Base-by-base conservation (phyloP, 495 filamentous ascomycete genomes). In the Tricharina praecox region DNA sequence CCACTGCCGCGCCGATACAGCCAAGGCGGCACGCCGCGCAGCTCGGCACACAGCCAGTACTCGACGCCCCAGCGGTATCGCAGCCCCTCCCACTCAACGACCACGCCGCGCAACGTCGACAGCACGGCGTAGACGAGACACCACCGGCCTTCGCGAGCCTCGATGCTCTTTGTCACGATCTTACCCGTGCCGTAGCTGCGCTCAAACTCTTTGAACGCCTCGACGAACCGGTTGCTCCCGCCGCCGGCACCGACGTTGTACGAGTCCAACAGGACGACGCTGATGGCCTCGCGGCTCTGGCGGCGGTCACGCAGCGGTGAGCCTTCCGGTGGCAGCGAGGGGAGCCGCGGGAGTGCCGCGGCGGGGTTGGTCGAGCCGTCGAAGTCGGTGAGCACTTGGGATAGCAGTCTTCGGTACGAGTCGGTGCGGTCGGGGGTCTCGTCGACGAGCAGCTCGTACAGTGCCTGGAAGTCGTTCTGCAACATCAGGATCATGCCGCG, bases 181-280 rank as follows among this genome's bases (percentile, higher is more conserved):
- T 28, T 33, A 18, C 43, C 43, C 9, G 43, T 23, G n/a, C 43
- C 43, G n/a, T 46, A 46, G 9, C 9, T 23, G 10, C 43, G 23
- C 23, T 46, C 43, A 20, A 33, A 21, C 28, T 46, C 43, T 19
- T 46, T 46, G 43, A 46, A 46, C 3, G 43, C 43, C 26, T 46
- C 43, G 1, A 46, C 43, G 8, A 46, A 35, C 18, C 13, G 9
- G n/a, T 46, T 46, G 2, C n/a, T n/a, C 11, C 9, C 43, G n/a
- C n/a, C 23, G 18, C 20, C 20, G 20, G 21, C 25, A n/a, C n/a
- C n/a, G 18, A 35, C 11, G 28, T 46, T 46, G 19, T 46, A 46
- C 7, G 24, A 33, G 28, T 34, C 24, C 43, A 46, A n/a, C 2
- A 46, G 24, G 18, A 46, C 25, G 3, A 46, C 43, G 3, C 13